phyloP scores from a whole-genome alignment of 306 rosid species.

The Cicer yamashitae region DNA sequence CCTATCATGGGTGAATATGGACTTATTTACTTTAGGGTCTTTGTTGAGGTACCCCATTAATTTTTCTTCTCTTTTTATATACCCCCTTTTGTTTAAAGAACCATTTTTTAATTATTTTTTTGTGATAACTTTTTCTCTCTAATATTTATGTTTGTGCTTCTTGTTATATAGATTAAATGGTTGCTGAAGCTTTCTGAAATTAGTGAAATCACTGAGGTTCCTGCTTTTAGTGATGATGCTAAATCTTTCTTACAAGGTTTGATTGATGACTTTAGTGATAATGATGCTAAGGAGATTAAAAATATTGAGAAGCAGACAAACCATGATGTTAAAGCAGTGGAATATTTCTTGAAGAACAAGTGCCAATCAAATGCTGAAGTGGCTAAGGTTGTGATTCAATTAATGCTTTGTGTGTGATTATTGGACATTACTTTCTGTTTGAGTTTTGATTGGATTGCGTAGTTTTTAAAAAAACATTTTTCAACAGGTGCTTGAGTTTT shows the following conservation, averaged over 20 bases:
- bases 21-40: slow-evolving; percentile 61
- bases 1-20: slow-evolving; percentile 69
- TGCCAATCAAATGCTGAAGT: slow-evolving; percentile 71
- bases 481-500: slow-evolving; percentile 82
- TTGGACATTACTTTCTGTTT: slow-evolving; percentile 19
- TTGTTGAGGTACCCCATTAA: slow-evolving; percentile 63
- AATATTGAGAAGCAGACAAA: slow-evolving; percentile 77
- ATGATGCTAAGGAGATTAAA: slow-evolving; percentile 76
- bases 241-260: slow-evolving; percentile 59
- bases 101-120: neutral
- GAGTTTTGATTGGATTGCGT: slow-evolving; percentile 10
- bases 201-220: slow-evolving; percentile 73
- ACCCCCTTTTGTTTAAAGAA: slow-evolving; percentile 25
- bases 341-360: slow-evolving; percentile 82
- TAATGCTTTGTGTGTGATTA: slow-evolving; percentile 1
- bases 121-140: neutral
- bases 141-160: neutral
- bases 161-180: slow-evolving; percentile 71
- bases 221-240: slow-evolving; percentile 72
- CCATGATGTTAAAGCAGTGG: slow-evolving; percentile 93
- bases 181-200: slow-evolving; percentile 72
- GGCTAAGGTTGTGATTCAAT: slow-evolving; percentile 59
- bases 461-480: neutral
- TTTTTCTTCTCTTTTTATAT: neutral
- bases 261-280: slow-evolving; percentile 57